Conservation (phyloP, 108 stramenopile species). For the Cyclotella baltica region DNA sequence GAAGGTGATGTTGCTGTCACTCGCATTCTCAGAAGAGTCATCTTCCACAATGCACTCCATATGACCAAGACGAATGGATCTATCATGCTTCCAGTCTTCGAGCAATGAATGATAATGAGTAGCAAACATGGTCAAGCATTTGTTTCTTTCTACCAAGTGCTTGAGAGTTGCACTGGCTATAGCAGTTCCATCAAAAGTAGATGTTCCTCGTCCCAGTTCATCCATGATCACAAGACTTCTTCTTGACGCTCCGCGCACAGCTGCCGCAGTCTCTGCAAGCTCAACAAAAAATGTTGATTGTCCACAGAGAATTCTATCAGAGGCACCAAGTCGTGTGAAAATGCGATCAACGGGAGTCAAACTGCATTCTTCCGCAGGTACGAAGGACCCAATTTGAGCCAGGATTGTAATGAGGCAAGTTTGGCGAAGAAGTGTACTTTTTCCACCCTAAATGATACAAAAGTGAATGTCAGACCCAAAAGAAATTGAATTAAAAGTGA, state of each 20-base stretch:
- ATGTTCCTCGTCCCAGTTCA: constrained; percentile 97
- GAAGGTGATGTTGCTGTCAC: constrained; percentile 91
- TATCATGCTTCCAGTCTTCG: constrained; percentile 91
- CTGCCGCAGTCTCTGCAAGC: constrained; percentile 98
- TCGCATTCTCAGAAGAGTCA: constrained; percentile 44
- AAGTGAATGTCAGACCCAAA: neutral
- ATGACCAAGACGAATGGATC: constrained; percentile 92
- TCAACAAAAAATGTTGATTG: constrained; percentile 99
- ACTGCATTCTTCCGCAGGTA: constrained; percentile 91
- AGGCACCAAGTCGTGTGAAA: constrained; percentile 99
- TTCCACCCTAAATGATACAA: constrained; percentile 76
- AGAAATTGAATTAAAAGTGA: neutral
- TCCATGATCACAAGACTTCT: constrained; percentile 98
- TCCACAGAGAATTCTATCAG: constrained; percentile 97
- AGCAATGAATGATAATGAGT: constrained; percentile 97
- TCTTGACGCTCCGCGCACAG: constrained; percentile 93
- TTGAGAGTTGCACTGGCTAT: constrained; percentile 98
- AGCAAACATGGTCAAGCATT: constrained; percentile 95
- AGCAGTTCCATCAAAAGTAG: constrained; percentile 99
- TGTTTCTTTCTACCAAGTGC: constrained; percentile 88
- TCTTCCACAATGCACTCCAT: constrained; percentile 98
- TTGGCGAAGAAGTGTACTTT: constrained; percentile 96
- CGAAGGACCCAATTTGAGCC: constrained; percentile 98
- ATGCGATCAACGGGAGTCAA: constrained; percentile 98
- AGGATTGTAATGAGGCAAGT: constrained; percentile 96